Conservation (phyloP, 257 asterid species). For the Plantago elongata region DNA sequence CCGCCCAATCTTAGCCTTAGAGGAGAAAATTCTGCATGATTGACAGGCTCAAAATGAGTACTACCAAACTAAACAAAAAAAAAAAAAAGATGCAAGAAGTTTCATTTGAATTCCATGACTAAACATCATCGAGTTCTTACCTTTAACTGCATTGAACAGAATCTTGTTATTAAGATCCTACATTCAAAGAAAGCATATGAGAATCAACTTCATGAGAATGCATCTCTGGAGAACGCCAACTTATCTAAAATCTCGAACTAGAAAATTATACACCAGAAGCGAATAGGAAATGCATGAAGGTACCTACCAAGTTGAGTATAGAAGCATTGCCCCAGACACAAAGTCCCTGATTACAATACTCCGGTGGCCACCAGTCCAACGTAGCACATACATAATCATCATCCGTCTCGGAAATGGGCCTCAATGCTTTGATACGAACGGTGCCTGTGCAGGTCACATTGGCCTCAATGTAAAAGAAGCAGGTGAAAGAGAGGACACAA, state of each 20-base stretch:
- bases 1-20: conserved; percentile 88
- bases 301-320: conserved; percentile 60
- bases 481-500: conserved; percentile 21
- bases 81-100: no score
- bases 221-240: neutral
- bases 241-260: neutral
- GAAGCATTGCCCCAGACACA: conserved; percentile 86
- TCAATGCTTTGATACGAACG: conserved; percentile 43
- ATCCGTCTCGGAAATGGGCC: conserved; percentile 49
- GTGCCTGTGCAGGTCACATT: conserved; percentile 29
- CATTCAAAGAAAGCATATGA: conserved; percentile 23
- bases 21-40: conserved; percentile 71
- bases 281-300: neutral
- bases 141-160: conserved; percentile 71
- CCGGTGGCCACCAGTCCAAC: conserved; percentile 94
- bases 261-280: neutral
- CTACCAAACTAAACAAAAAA: neutral
- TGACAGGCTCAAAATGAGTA: conserved; percentile 6
- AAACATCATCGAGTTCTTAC: conserved; percentile 26
- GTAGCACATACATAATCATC: conserved; percentile 74
- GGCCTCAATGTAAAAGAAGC: conserved; percentile 23
- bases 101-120: neutral
- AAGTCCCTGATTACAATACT: conserved; percentile 75
- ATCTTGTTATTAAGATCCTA: conserved; percentile 71
- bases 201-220: neutral